Conservation (phyloP, 164 flowering plant genomes). For the Stephania yunnanensis region DNA sequence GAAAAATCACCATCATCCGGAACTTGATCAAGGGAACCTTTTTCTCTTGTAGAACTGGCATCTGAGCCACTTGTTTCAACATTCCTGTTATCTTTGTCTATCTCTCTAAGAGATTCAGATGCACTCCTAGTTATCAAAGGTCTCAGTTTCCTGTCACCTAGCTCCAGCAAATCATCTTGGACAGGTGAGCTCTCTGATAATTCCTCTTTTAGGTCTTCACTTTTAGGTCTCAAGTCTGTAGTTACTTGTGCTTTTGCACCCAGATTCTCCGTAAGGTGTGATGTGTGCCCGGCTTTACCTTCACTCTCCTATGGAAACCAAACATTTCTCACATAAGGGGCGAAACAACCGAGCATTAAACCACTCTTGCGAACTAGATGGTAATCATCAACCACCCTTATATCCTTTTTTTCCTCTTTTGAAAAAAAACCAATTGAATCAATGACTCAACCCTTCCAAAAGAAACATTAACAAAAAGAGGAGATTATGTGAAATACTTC, state of each 20-base stretch:
- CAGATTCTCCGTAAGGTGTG: constrained; percentile 20
- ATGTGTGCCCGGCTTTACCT: constrained; percentile 28
- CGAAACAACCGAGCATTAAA: constrained; percentile 1
- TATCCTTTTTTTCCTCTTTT: background rate
- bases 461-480: background rate
- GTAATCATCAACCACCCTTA: background rate
- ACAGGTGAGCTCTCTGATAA: constrained; percentile 40
- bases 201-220: constrained; percentile 39
- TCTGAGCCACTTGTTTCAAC: constrained; percentile 72
- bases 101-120: constrained; percentile 32
- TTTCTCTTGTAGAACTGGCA: constrained; percentile 51
- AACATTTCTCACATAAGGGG: constrained; percentile 10
- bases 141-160: constrained; percentile 25
- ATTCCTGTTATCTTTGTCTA: constrained; percentile 40
- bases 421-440: background rate
- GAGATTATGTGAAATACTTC: too few relatives aligned
- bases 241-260: constrained; percentile 19
- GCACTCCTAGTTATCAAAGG: constrained; percentile 22
- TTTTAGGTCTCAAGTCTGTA: constrained; percentile 25
- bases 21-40: constrained; percentile 32
- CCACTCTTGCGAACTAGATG: background rate
- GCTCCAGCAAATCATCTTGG: constrained; percentile 27
- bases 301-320: constrained; percentile 43
- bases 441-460: background rate
- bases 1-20: constrained; percentile 29